These are phyloP conservation scores for Ploettnerulaceae sp. DNA, from an alignment of 2,329 filamentous ascomycete genomes.

Conservation along the genomic window DNA sequence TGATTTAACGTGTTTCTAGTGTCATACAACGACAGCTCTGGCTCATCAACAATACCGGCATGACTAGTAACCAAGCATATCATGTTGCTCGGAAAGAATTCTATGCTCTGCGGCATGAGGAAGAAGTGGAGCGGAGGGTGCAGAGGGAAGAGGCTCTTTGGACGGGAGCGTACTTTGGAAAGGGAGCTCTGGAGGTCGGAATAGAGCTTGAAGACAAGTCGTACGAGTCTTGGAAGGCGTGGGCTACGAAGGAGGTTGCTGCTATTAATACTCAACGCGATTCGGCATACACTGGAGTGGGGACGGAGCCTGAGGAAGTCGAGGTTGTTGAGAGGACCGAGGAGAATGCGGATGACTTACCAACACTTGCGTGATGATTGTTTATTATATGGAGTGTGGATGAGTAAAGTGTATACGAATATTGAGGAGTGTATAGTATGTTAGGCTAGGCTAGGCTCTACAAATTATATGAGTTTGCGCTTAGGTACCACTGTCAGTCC, in stretches of 20 bases:
- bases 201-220: conserved; percentile 76
- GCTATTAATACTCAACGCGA: conserved; percentile 39
- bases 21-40: conserved; percentile 89
- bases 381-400: conserved; percentile 6
- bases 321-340: not conserved
- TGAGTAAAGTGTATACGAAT: conserved; percentile 10
- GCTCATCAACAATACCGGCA: conserved; percentile 63
- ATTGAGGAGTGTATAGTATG: not conserved
- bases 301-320: conserved; percentile 33
- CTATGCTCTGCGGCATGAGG: conserved; percentile 74
- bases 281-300: conserved; percentile 41
- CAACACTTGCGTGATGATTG: conserved; percentile 1
- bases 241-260: conserved; percentile 55
- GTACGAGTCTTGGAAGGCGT: conserved; percentile 81
- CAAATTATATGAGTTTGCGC: too few species aligned
- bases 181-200: conserved; percentile 66
- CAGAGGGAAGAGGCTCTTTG: conserved; percentile 82
- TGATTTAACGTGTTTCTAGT: conserved; percentile 43
- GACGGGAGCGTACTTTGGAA: conserved; percentile 85
- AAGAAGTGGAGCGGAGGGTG: conserved; percentile 78
- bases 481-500: too few species aligned
- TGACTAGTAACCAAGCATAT: conserved; percentile 68
- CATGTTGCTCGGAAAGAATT: conserved; percentile 85
- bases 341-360: not conserved
- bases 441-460: too few species aligned